These are phyloP conservation scores for Actinomortierella ambigua DNA, from an alignment of 371 early-diverging fungal genomes.

Conservation along the genomic window DNA sequence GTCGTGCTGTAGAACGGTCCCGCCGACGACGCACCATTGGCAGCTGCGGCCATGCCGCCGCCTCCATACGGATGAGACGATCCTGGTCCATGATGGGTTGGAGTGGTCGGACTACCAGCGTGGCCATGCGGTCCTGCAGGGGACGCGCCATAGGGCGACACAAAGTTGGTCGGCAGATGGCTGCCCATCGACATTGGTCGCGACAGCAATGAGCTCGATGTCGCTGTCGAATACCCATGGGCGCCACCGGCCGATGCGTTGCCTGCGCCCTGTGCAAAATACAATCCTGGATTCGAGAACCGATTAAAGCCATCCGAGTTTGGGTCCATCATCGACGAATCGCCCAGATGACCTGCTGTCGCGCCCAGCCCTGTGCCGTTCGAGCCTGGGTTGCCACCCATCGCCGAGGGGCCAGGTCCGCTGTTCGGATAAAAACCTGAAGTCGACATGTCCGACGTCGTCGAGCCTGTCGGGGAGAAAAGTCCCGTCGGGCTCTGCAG, in stretches of 20 bases:
- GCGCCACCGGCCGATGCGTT: not conserved
- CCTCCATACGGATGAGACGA: conserved; percentile 18
- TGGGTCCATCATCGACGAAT: conserved; percentile 16
- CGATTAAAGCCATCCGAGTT: conserved; percentile 23
- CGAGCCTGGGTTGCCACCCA: conserved; percentile 12
- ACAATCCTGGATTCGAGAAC: conserved; percentile 25
- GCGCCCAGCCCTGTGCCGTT: conserved; percentile 8
- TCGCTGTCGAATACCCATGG: conserved; percentile 2
- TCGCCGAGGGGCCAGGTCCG: not conserved
- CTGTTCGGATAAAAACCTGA: conserved; percentile 24
- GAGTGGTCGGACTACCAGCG: conserved; percentile 1
- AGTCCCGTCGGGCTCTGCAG: too few species aligned
- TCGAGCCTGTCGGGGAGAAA: conserved; percentile 2
- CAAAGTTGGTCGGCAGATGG: conserved; percentile 19
- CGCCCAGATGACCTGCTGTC: too few species aligned
- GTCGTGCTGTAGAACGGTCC: conserved; percentile 21
- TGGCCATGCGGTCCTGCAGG: conserved; percentile 13
- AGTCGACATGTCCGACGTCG: conserved; percentile 5
- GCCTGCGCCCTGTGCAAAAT: conserved; percentile 28
- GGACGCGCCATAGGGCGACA: conserved; percentile 13
- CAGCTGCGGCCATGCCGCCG: conserved; percentile 19
- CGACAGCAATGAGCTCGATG: conserved; percentile 8
- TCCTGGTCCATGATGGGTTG: conserved; percentile 1
- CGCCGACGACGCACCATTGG: conserved; percentile 10
- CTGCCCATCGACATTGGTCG: conserved; percentile 26